Conservation (phyloP, 495 filamentous ascomycete genomes). For the Daldinia childiae region DNA sequence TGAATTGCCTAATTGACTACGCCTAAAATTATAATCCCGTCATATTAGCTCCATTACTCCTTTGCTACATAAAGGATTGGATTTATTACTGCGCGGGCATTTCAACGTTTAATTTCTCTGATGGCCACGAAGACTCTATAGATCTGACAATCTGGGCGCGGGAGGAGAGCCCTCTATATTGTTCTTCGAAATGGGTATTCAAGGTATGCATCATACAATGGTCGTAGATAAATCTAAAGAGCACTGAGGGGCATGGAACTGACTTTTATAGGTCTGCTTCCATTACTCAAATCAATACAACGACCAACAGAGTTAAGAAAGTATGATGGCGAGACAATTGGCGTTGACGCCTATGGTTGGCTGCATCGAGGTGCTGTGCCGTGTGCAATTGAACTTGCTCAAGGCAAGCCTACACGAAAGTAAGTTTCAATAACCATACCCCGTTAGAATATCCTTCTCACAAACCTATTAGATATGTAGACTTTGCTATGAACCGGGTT, state of each 20-base stretch:
- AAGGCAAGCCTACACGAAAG: slow-evolving; percentile 88
- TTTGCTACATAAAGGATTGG: not conserved
- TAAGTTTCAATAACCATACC: slow-evolving; percentile 51
- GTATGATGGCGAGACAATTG: slow-evolving; percentile 87
- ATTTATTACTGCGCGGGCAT: slow-evolving; percentile 1
- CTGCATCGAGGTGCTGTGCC: slow-evolving; percentile 92
- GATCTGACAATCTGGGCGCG: slow-evolving; percentile 4
- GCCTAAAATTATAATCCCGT: not conserved
- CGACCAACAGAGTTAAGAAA: slow-evolving; percentile 86
- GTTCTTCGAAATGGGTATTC: slow-evolving; percentile 70
- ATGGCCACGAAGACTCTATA: slow-evolving; percentile 15
- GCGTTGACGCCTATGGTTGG: slow-evolving; percentile 97
- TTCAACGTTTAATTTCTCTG: not conserved
- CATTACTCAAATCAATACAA: slow-evolving; percentile 94
- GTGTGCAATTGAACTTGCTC: slow-evolving; percentile 90
- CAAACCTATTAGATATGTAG: slow-evolving; percentile 73
- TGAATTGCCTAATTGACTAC: not conserved
- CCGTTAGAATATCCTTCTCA: not conserved
- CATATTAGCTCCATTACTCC: not conserved
- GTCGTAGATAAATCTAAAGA: not conserved
- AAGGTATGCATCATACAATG: slow-evolving; percentile 58
- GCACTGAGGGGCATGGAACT: slow-evolving; percentile 21
- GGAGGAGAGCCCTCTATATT: slow-evolving; percentile 45
- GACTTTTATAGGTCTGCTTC: slow-evolving; percentile 73
- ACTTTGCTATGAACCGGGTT: slow-evolving; percentile 90